A percentile compares a stretch with the other conserved stretches of the same genome.
Evolutionary conservation across 164 flowering plant species (phyloP).

Genomic region (Euptelea pleiosperma): DNA sequence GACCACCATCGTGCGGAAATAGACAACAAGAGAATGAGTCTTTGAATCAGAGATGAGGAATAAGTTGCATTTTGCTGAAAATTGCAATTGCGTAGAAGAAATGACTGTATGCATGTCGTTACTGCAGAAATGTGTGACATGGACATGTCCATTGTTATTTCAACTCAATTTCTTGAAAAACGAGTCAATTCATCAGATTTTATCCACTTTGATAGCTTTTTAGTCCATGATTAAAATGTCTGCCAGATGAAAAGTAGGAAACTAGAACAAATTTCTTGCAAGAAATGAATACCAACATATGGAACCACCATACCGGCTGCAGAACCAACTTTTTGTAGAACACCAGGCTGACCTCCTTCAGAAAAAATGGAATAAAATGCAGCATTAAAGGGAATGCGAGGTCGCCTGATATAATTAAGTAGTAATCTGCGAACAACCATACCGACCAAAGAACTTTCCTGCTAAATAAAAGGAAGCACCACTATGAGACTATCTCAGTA

Average conservation of each 20-base stretch:
- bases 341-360: constrained; percentile 63
- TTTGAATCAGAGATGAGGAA: background rate
- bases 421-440: constrained; percentile 63
- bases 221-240: too few relatives aligned
- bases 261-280: background rate
- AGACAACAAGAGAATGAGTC: background rate
- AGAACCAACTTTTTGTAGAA: constrained; percentile 86
- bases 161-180: too few relatives aligned
- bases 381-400: constrained; percentile 41
- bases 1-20: too few relatives aligned
- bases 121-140: too few relatives aligned
- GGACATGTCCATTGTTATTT: too few relatives aligned
- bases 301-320: constrained; percentile 68
- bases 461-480: constrained; percentile 25
- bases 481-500: constrained; percentile 6
- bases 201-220: too few relatives aligned
- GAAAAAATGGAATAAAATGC: constrained; percentile 52
- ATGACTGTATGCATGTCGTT: too few relatives aligned
- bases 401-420: constrained; percentile 60
- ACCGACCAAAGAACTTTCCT: constrained; percentile 70
- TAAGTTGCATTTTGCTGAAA: background rate
- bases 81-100: too few relatives aligned
- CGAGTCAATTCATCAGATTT: too few relatives aligned
- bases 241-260: background rate
- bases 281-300: constrained; percentile 6